phyloP scores from a whole-genome alignment of 1,284 basidiomycete genomes.

The Meira nashicola region DNA sequence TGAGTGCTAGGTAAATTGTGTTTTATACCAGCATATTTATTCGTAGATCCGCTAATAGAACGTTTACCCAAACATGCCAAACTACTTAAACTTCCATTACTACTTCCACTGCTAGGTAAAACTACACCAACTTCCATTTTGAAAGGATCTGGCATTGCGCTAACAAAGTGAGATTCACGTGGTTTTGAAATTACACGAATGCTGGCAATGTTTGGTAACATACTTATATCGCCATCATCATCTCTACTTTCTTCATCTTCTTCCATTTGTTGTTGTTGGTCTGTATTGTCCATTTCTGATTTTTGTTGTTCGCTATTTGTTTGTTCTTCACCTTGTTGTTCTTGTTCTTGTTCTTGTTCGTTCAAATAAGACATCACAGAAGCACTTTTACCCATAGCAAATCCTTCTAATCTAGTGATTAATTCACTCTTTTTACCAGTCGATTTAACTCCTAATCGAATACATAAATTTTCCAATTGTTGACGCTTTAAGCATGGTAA shows the following conservation, averaged over 20 bases:
- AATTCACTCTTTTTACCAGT: constrained; percentile 18
- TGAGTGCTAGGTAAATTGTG: no score
- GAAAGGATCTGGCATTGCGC: no score
- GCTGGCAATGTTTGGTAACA: no score
- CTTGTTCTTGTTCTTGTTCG: constrained; percentile 6
- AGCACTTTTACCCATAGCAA: not conserved
- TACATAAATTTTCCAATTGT: constrained; percentile 36
- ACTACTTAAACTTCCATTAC: no score
- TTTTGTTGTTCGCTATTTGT: not conserved
- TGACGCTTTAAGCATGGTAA: constrained; percentile 38
- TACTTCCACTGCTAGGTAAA: no score
- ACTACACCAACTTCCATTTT: no score
- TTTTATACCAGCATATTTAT: no score
- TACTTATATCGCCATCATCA: no score
- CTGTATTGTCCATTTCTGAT: not conserved
- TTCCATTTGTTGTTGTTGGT: not conserved
- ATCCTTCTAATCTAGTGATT: constrained; percentile 15
- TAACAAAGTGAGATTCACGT: no score
- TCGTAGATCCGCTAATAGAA: no score
- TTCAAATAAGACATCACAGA: not conserved
- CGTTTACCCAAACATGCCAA: no score
- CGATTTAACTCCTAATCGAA: constrained; percentile 32
- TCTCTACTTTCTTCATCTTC: not conserved
- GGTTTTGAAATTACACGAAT: constrained; percentile 1
- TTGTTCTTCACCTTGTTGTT: not conserved